Evolutionary conservation across 2,329 filamentous ascomycete genomes (phyloP).

Genomic region (Colletotrichum somersetense): DNA sequence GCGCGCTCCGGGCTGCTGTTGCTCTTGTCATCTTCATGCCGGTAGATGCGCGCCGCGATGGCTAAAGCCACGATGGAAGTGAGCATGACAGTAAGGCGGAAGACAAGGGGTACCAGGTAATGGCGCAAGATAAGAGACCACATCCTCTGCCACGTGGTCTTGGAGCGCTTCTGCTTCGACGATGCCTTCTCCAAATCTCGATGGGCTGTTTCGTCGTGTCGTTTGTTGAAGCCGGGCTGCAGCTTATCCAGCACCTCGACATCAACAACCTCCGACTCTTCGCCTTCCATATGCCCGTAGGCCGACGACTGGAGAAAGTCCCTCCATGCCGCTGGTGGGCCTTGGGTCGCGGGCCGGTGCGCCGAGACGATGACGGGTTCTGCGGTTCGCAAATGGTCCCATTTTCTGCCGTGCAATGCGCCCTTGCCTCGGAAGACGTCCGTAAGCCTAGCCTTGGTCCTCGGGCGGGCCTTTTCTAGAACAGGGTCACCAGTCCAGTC

Average conservation of each 20-base stretch:
- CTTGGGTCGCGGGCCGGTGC: constrained; percentile 56
- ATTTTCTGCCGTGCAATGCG: constrained; percentile 66
- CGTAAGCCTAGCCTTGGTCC: constrained; percentile 55
- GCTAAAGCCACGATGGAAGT: constrained; percentile 87
- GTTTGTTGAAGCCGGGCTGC: constrained; percentile 61
- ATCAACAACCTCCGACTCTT: constrained; percentile 63
- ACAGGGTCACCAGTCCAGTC: constrained; percentile 54
- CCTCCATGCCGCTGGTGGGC: constrained; percentile 62
- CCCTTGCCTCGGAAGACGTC: constrained; percentile 60
- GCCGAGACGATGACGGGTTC: constrained; percentile 71
- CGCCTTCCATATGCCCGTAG: constrained; percentile 62
- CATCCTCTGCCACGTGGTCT: constrained; percentile 64
- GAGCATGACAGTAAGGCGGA: constrained; percentile 84
- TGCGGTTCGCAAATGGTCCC: constrained; percentile 70
- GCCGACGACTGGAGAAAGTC: constrained; percentile 67
- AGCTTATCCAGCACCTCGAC: constrained; percentile 59
- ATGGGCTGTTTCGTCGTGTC: constrained; percentile 51
- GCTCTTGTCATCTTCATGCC: constrained; percentile 63
- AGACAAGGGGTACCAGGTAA: constrained; percentile 85
- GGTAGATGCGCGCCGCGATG: constrained; percentile 80
- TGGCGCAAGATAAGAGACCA: constrained; percentile 81
- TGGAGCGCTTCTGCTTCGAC: constrained; percentile 46
- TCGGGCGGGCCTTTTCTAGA: constrained; percentile 51
- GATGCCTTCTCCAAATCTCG: constrained; percentile 46
- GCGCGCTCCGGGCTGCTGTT: constrained; percentile 68